phyloP scores from a whole-genome alignment of 164 flowering plant genomes.

The Platanus orientalis region DNA sequence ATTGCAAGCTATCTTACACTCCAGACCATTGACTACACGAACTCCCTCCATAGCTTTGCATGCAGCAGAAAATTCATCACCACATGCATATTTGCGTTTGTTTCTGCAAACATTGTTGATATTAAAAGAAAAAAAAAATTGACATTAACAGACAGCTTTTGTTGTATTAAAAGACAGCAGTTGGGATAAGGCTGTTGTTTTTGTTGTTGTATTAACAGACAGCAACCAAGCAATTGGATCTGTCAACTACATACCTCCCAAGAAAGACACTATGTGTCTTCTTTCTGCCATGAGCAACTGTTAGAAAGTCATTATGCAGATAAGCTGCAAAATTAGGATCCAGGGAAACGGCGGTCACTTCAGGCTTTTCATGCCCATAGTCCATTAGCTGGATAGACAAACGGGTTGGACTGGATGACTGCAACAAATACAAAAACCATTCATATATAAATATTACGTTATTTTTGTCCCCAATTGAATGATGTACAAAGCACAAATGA shows the following conservation, averaged over 20 bases:
- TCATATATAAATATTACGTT: neutral
- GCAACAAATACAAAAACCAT: constrained; percentile 20
- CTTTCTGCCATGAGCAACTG: constrained; percentile 44
- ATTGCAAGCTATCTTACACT: constrained; percentile 76
- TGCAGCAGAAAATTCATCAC: constrained; percentile 39
- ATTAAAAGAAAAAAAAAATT: neutral
- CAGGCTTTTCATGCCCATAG: constrained; percentile 71
- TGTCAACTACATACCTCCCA: constrained; percentile 41
- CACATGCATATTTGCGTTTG: constrained; percentile 38
- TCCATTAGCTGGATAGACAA: constrained; percentile 90
- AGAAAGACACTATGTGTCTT: constrained; percentile 59
- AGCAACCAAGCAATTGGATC: neutral
- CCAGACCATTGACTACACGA: constrained; percentile 68
- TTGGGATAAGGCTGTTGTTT: too few relatives aligned
- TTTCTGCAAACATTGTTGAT: constrained; percentile 45
- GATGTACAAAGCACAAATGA: constrained; percentile 12
- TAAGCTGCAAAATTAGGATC: constrained; percentile 79
- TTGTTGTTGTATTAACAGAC: neutral
- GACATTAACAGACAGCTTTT: too few relatives aligned
- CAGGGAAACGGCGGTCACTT: constrained; percentile 65
- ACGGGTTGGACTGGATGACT: constrained; percentile 54
- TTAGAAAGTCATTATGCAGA: constrained; percentile 66
- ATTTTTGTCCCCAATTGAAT: neutral
- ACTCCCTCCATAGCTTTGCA: constrained; percentile 57
- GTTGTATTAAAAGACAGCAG: too few relatives aligned